A percentile compares a stretch with the other conserved stretches of the same genome.
Evolutionary conservation across 192 early-diverging fungal genomes (phyloP).

Genomic region (Allomyces arbusculus): DNA sequence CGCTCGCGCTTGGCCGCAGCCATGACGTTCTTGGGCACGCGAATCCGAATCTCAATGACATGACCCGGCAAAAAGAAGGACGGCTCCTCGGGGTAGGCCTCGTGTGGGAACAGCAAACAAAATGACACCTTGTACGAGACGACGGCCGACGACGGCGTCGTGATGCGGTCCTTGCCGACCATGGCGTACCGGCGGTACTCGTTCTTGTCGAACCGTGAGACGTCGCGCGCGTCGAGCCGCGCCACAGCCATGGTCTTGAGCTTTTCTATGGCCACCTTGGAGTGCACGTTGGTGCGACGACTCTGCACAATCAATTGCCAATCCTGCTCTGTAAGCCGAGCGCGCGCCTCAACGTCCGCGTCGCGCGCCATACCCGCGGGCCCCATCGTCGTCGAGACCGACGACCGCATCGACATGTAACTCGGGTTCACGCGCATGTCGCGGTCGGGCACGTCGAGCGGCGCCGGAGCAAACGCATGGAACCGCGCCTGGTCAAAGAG

Average conservation of each 20-base stretch:
- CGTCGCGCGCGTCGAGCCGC: not conserved
- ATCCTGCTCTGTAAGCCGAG: not conserved
- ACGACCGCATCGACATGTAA: too few species aligned
- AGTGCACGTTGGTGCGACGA: not conserved
- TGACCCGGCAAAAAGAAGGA: not conserved
- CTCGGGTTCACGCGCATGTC: too few species aligned
- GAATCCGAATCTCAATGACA: not conserved
- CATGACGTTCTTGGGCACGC: not conserved
- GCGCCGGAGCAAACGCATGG: too few species aligned
- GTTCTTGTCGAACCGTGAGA: not conserved
- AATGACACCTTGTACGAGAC: not conserved
- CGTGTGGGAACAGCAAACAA: not conserved
- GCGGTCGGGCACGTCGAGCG: too few species aligned
- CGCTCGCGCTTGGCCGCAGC: not conserved
- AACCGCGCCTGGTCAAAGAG: not conserved
- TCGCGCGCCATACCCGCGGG: too few species aligned
- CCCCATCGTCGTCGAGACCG: too few species aligned
- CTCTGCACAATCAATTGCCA: not conserved
- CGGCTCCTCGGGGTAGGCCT: not conserved
- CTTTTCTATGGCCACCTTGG: not conserved
- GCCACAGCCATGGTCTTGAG: not conserved
- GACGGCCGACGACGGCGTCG: not conserved
- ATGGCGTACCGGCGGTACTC: not conserved
- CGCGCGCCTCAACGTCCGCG: too few species aligned
- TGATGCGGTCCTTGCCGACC: not conserved